These are phyloP conservation scores for Suillus cothurnatus DNA, from an alignment of 768 basidiomycete species.

Conservation along the genomic window DNA sequence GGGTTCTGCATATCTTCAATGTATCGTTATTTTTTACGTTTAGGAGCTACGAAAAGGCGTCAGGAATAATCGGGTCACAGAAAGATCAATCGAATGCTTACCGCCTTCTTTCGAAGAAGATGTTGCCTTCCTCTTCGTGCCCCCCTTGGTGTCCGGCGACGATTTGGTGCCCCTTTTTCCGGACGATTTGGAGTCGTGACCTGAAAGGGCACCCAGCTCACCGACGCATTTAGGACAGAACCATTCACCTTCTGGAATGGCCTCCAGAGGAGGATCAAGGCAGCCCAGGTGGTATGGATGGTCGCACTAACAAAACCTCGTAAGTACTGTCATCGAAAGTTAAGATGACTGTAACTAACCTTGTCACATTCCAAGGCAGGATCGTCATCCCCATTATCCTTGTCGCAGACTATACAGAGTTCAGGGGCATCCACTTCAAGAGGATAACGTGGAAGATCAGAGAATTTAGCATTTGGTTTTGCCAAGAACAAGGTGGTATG, in stretches of 20 bases:
- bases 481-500: conserved; percentile 87
- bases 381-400: conserved; percentile 72
- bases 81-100: conserved; percentile 24
- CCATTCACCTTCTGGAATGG: conserved; percentile 89
- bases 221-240: conserved; percentile 78
- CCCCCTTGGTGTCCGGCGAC: conserved; percentile 25
- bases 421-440: conserved; percentile 67
- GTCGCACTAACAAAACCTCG: conserved; percentile 65
- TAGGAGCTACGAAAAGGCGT: not conserved
- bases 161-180: conserved; percentile 21
- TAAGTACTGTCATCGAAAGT: not conserved
- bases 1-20: not conserved
- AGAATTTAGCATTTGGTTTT: conserved; percentile 68
- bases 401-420: conserved; percentile 69
- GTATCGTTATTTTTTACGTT: conserved; percentile 2
- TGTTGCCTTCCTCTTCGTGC: conserved; percentile 50
- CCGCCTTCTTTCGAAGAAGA: conserved; percentile 38
- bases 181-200: conserved; percentile 15
- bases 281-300: conserved; percentile 85
- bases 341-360: conserved; percentile 41
- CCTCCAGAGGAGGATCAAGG: conserved; percentile 72
- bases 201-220: conserved; percentile 52
- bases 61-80: conserved; percentile 28
- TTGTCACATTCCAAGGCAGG: conserved; percentile 89
- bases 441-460: conserved; percentile 83